Conservation (phyloP, 371 early-diverging fungal genomes). For the Mucor saturninus region DNA sequence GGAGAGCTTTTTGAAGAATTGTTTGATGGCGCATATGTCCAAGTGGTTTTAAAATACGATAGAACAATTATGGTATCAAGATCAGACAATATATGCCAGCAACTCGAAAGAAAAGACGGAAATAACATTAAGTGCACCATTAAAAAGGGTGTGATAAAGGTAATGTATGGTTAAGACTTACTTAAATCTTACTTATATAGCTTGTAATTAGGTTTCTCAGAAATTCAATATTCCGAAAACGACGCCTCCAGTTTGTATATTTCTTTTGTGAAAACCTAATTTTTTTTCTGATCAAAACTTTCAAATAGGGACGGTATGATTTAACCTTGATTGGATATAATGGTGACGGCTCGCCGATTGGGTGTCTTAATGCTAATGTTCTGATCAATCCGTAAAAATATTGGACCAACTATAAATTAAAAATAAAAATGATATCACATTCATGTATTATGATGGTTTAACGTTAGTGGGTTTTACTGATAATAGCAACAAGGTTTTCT, state of each 20-base stretch:
- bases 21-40: neutral
- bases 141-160: neutral
- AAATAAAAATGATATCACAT: neutral
- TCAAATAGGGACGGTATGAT: neutral
- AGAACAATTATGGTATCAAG: neutral
- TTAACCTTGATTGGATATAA: neutral
- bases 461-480: too few species aligned
- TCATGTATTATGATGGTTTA: neutral
- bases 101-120: neutral
- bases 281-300: neutral
- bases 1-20: neutral
- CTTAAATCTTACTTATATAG: too few species aligned
- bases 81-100: neutral
- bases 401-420: neutral
- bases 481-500: too few species aligned
- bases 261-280: neutral
- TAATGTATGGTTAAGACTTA: neutral
- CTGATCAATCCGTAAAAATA: neutral
- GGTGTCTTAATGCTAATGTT: neutral
- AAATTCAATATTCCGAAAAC: neutral
- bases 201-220: neutral
- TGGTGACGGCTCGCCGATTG: neutral
- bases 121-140: neutral
- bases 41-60: neutral
- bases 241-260: neutral